Conservation (phyloP, 768 basidiomycete species). For the Pleurotus tuber-regium region DNA sequence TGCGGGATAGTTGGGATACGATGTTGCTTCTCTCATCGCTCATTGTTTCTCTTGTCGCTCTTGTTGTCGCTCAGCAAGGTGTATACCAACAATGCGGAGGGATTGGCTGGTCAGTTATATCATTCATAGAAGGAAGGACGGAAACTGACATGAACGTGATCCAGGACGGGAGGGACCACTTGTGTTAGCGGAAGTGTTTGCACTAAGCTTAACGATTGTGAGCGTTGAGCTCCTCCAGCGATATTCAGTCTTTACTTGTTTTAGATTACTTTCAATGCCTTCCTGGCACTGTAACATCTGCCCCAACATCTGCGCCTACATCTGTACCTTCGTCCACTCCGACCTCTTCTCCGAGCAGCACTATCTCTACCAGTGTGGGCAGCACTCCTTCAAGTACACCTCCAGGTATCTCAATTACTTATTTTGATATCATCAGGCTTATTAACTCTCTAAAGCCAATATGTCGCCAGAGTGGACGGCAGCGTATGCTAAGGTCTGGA, state of each 20-base stretch:
- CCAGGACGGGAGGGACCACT: constrained; percentile 47
- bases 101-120: constrained; percentile 39
- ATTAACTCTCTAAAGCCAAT: constrained; percentile 26
- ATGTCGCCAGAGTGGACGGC: constrained; percentile 51
- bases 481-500: constrained; percentile 48
- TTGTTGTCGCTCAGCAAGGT: constrained; percentile 34
- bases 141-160: background rate
- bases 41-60: constrained; percentile 21
- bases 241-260: background rate
- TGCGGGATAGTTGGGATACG: constrained; percentile 8
- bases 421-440: background rate
- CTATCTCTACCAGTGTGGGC: constrained; percentile 15
- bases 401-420: constrained; percentile 20
- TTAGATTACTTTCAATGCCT: constrained; percentile 52
- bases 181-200: constrained; percentile 46
- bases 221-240: constrained; percentile 9
- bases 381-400: constrained; percentile 21
- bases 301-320: constrained; percentile 22
- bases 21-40: constrained; percentile 15
- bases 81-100: constrained; percentile 50
- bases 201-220: constrained; percentile 42
- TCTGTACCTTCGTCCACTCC: constrained; percentile 19
- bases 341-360: constrained; percentile 19
- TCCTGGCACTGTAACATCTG: constrained; percentile 29
- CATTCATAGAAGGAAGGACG: background rate